Base-by-base conservation (phyloP, 192 early-diverging fungal species). In the Powellomyces hirtus region DNA sequence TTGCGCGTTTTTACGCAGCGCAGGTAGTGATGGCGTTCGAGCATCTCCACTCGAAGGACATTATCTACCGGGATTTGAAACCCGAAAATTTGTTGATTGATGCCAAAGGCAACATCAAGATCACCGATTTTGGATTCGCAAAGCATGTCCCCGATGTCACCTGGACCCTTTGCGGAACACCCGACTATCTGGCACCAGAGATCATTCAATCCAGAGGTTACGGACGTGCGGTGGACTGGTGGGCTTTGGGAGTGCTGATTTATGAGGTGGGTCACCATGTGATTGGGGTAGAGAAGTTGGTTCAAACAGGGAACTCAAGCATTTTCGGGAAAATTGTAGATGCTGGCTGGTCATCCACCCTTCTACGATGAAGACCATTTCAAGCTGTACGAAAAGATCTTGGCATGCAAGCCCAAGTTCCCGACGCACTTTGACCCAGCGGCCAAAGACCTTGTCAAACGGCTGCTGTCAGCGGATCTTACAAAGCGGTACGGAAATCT, bases 11-110 rank as follows among this genome's bases (percentile, higher is more conserved):
- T 76, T 96, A 96, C 68, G 90, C 92, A 35, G 90, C 88, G 50
- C 92, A 96, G 72, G 92, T 96, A 8, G 77, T 94, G 13, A 74
- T 93, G 44, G 92, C 92, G 4, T 90, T 96, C 38, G 94, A 96
- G 77, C 91, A 94, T 70, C 78, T 96, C 49, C 94, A 96, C 65
- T 72, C 70, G n/a, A 84, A 87, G 38, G 89, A 90, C 68, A 92
- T 96, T 46, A 90, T 96, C 63, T 96, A 93, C 82, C 87, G 94
- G 40, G 94, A 95, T 77, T 81, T 93, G 58, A 95, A 95, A 74
- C 94, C 94, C 10, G 94, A 87, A 29, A 60, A 60, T 37, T 40
- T 60, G 59, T 40, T 93, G 45, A 79, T 93, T 46, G 89, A 92
- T 64, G 79, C 83, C 4, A 85, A 87, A 63, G 90, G 91, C 0